A percentile compares a stretch with the other conserved stretches of the same genome.
phyloP scores from a whole-genome alignment of 371 early-diverging fungal species.

The Mortierella sp. region DNA sequence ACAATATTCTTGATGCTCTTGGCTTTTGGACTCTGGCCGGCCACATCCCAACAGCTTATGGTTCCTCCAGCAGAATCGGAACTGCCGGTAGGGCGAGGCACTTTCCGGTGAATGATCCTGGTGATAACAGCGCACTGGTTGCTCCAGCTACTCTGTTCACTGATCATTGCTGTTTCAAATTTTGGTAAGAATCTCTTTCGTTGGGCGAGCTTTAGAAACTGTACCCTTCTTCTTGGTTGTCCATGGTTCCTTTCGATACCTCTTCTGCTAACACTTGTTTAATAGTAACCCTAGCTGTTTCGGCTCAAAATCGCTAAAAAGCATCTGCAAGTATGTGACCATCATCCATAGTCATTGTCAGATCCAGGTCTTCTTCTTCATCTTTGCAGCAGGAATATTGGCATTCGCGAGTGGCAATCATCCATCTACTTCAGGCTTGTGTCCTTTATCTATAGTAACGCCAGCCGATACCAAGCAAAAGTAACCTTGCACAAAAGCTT shows the following conservation, averaged over 20 bases:
- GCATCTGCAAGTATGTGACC: too few species aligned
- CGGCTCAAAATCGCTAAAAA: too few species aligned
- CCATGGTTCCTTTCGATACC: not conserved
- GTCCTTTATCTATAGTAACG: too few species aligned
- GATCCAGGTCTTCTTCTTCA: conserved; percentile 36
- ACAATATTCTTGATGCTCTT: conserved; percentile 11
- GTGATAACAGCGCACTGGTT: not conserved
- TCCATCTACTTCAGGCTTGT: conserved; percentile 22
- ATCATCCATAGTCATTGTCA: conserved; percentile 5
- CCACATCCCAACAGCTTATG: conserved; percentile 10
- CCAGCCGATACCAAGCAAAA: too few species aligned
- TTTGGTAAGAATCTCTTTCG: conserved; percentile 8
- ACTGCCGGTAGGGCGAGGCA: too few species aligned
- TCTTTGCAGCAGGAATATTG: conserved; percentile 24
- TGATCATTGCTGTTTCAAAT: conserved; percentile 16
- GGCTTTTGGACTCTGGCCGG: conserved; percentile 10
- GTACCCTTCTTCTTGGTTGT: not conserved
- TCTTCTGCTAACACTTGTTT: not conserved
- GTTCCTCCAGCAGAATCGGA: not conserved
- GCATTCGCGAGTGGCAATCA: conserved; percentile 30
- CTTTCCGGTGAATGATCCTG: not conserved
- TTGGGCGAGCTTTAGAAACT: too few species aligned
- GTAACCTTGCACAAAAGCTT: not conserved
- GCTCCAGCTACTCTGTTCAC: conserved; percentile 17
- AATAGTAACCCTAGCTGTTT: not conserved